Conservation (phyloP, 768 basidiomycete species). For the Naganishia vishniacii region DNA sequence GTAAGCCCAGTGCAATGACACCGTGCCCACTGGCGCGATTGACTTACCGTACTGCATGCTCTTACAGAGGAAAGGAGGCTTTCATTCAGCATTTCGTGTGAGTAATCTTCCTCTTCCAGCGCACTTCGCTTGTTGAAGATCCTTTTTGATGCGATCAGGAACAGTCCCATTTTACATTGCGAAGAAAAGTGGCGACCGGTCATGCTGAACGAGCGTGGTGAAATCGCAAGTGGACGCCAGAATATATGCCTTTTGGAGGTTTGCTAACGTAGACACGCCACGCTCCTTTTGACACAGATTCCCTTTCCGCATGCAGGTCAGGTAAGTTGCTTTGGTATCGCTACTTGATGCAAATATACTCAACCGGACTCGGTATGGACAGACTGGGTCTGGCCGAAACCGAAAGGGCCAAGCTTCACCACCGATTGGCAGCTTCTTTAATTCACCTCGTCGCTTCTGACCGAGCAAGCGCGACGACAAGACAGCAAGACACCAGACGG, state of each 20-base stretch:
- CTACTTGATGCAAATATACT: no score
- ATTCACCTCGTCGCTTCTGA: not conserved
- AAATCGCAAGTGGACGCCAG: not conserved
- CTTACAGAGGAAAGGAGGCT: constrained; percentile 3
- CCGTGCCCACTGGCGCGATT: no score
- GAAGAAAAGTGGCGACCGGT: constrained; percentile 20
- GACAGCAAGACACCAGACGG: no score
- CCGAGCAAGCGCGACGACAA: no score
- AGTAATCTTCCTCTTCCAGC: not conserved
- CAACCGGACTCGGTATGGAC: no score
- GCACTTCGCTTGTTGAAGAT: no score
- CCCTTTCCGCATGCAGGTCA: not conserved
- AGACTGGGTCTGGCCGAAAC: not conserved
- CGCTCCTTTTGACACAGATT: not conserved
- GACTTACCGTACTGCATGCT: no score
- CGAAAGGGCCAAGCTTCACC: not conserved
- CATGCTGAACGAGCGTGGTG: constrained; percentile 11
- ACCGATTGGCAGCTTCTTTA: not conserved
- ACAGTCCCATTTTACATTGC: not conserved
- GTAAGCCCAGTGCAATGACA: not conserved
- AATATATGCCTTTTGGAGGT: no score
- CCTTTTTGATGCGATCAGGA: not conserved
- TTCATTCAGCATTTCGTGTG: constrained; percentile 12
- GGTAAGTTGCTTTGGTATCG: not conserved
- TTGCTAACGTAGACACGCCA: no score